These are phyloP conservation scores for Crithidia thermophila DNA, from an alignment of 208 protist genomes.

Conservation along the genomic window DNA sequence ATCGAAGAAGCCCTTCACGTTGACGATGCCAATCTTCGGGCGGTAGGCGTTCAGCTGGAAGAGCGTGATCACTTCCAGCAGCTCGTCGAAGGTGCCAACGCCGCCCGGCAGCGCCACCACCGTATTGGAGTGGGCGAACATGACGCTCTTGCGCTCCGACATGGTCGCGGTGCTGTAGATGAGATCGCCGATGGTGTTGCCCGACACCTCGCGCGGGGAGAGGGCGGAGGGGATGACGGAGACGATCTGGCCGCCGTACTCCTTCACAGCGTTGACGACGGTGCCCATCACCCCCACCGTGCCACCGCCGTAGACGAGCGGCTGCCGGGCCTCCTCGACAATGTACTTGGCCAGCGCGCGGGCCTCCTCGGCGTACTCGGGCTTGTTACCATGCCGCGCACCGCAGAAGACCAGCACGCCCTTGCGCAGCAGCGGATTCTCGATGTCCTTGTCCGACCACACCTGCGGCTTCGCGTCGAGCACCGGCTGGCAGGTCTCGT, in stretches of 20 bases:
- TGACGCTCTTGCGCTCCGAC: conserved; percentile 88
- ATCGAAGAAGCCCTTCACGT: conserved; percentile 74
- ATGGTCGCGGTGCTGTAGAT: conserved; percentile 75
- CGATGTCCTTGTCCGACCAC: conserved; percentile 20
- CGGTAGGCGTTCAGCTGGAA: conserved; percentile 79
- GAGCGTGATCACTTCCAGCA: conserved; percentile 84
- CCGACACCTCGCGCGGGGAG: conserved; percentile 56
- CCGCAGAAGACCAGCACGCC: conserved; percentile 82
- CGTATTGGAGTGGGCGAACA: conserved; percentile 68
- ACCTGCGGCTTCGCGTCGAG: conserved; percentile 23
- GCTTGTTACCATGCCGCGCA: conserved; percentile 40
- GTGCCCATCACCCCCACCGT: conserved; percentile 82
- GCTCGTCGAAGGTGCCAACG: conserved; percentile 85
- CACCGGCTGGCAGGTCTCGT: conserved; percentile 11
- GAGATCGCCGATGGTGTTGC: conserved; percentile 53
- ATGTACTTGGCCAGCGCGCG: conserved; percentile 52
- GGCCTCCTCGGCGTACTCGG: conserved; percentile 55
- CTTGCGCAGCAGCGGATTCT: conserved; percentile 41
- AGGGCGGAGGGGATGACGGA: conserved; percentile 66
- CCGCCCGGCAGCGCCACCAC: conserved; percentile 82
- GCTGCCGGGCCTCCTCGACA: conserved; percentile 29
- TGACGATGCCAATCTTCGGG: conserved; percentile 74
- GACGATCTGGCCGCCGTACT: conserved; percentile 50
- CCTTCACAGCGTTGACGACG: conserved; percentile 39
- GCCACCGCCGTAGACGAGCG: conserved; percentile 81